These are phyloP conservation scores for Cadophora malorum DNA, from an alignment of 2,329 filamentous ascomycete species.

Conservation along the genomic window DNA sequence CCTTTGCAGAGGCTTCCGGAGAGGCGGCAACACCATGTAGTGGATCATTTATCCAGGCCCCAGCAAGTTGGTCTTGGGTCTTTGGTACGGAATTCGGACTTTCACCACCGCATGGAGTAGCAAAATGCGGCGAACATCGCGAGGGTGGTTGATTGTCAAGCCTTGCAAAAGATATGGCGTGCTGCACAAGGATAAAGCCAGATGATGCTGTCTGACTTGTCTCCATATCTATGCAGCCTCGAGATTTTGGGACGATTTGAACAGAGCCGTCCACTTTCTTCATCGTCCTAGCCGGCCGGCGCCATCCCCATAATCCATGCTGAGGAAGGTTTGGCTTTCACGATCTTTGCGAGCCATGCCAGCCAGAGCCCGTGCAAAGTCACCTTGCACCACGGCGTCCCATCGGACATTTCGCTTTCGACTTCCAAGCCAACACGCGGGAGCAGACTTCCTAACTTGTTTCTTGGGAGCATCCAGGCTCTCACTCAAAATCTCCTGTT, in stretches of 20 bases:
- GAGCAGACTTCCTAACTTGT: background rate
- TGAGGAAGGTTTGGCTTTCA: background rate
- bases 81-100: background rate
- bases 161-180: background rate
- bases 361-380: background rate
- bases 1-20: conserved; percentile 3
- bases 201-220: background rate
- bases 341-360: background rate
- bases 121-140: background rate
- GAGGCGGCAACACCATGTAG: background rate
- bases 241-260: background rate
- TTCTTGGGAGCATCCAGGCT: background rate
- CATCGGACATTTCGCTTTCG: background rate
- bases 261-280: background rate
- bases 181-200: background rate
- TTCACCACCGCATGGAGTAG: background rate
- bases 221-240: background rate
- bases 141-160: conserved; percentile 6
- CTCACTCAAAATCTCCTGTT: background rate
- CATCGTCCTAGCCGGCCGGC: too few species aligned
- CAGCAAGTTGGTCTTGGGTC: background rate
- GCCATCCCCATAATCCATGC: background rate
- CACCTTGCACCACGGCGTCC: background rate
- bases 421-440: background rate
- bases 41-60: background rate